Conservation (phyloP, 2,329 filamentous ascomycete genomes). For the Graphiopsis chlorocephala region DNA sequence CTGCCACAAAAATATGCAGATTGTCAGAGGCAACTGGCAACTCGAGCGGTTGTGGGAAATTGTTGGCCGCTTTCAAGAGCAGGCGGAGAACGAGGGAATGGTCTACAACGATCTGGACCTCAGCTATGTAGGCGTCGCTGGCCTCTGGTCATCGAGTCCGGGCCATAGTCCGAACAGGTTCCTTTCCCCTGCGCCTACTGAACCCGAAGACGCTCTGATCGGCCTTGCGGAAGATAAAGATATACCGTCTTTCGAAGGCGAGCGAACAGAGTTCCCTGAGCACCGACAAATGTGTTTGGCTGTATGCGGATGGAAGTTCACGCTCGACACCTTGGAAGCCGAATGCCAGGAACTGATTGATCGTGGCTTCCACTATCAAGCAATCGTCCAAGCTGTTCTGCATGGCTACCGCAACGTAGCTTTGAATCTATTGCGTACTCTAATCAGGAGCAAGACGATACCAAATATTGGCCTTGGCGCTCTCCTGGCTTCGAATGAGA, state of each 20-base stretch:
- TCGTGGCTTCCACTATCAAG: slow-evolving; percentile 65
- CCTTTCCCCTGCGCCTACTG: slow-evolving; percentile 24
- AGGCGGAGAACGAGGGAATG: slow-evolving; percentile 68
- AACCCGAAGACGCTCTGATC: slow-evolving; percentile 50
- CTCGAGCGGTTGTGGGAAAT: slow-evolving; percentile 78
- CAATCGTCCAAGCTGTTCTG: slow-evolving; percentile 73
- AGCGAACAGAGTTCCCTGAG: slow-evolving; percentile 62
- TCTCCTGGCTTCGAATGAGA: slow-evolving; percentile 47
- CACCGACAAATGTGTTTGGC: slow-evolving; percentile 74
- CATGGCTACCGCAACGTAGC: slow-evolving; percentile 67
- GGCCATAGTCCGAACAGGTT: slow-evolving; percentile 40
- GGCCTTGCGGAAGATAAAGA: slow-evolving; percentile 62
- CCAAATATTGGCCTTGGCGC: slow-evolving; percentile 49
- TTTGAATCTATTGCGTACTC: slow-evolving; percentile 66
- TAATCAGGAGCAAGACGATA: slow-evolving; percentile 67
- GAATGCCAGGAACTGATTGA: slow-evolving; percentile 52
- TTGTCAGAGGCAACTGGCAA: slow-evolving; percentile 71
- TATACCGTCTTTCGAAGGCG: slow-evolving; percentile 62
- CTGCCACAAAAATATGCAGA: slow-evolving; percentile 60
- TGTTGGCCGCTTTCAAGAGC: slow-evolving; percentile 63
- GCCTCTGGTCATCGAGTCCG: slow-evolving; percentile 65
- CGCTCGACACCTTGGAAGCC: slow-evolving; percentile 49
- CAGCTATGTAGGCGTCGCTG: slow-evolving; percentile 70
- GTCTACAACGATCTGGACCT: slow-evolving; percentile 65
- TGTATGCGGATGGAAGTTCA: slow-evolving; percentile 69